These are phyloP conservation scores for Turnera subulata DNA, from an alignment of 345 rosid genomes.

Conservation along the genomic window DNA sequence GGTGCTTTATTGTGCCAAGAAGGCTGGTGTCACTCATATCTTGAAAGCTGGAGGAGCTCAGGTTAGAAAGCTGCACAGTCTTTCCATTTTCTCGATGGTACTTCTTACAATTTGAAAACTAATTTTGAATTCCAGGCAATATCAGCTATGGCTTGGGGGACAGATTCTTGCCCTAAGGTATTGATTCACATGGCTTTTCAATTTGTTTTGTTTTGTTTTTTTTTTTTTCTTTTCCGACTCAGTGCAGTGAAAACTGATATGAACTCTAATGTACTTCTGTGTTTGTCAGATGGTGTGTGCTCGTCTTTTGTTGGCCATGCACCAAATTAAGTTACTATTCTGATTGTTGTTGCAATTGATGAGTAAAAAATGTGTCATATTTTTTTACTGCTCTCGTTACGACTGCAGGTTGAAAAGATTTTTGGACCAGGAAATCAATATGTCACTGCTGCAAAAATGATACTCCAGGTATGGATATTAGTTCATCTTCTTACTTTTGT, in stretches of 20 bases:
- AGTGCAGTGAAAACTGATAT: no score
- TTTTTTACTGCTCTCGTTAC: neutral
- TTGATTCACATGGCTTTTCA: neutral
- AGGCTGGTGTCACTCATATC: conserved; percentile 87
- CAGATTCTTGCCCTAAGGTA: conserved; percentile 95
- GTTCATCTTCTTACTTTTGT: no score
- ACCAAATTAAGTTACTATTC: neutral
- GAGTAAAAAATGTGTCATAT: neutral
- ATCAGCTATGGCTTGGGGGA: conserved; percentile 98
- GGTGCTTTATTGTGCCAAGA: conserved; percentile 88
- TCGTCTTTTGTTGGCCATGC: neutral
- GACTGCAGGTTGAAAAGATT: conserved; percentile 76
- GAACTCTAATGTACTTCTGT: no score
- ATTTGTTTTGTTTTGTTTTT: neutral
- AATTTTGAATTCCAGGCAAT: conserved; percentile 60
- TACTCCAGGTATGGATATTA: conserved; percentile 57
- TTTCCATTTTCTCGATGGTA: neutral
- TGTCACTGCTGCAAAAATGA: conserved; percentile 97
- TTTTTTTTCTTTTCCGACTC: no score
- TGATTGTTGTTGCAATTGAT: neutral
- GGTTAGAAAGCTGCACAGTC: conserved; percentile 35
- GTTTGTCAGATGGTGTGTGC: no score
- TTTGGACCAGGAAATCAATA: conserved; percentile 96
- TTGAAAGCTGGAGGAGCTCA: conserved; percentile 98
- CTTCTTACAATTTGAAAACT: neutral